Base-by-base conservation (phyloP, 108 stramenopile genomes). In the Halocafeteria seosinensis region DNA sequence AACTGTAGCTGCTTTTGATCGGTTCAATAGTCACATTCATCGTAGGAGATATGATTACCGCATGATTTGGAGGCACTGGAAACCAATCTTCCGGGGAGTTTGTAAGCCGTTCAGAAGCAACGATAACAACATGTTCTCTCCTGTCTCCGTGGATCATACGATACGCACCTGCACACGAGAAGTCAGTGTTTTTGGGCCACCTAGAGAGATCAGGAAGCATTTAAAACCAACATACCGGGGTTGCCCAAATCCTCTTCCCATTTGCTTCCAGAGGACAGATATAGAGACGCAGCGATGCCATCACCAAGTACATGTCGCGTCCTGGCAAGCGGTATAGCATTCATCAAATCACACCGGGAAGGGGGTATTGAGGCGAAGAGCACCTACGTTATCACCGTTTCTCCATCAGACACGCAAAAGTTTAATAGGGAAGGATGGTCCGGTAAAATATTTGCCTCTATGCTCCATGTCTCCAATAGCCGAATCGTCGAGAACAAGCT, bases 371-470 rank as follows among this genome's bases (percentile, higher is more conserved):
- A n/a, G n/a, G n/a, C n/a, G n/a, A n/a, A n/a, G n/a, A n/a, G n/a
- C n/a, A n/a, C n/a, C n/a, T n/a, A n/a, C n/a, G 64, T 68, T 8
- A 75, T 63, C 50, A 81, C 42, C 4, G 68, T 38, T 35, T 61
- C 69, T 47, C 80, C 80, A 67, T 81, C 80, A 11, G 73, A 62
- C 34, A 77, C 47, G 38, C 63, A 51, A 59, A 81, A 77, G 37
- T 81, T 81, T 50, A 66, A 52, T 29, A 69, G 42, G 6, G 27
- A 67, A 1, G 62, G 61, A 4, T 65, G 67, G 31, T 37, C 61
- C 35, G 27, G n/a, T n/a, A n/a, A n/a, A n/a, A n/a, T n/a, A n/a
- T n/a, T n/a, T n/a, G n/a, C n/a, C n/a, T n/a, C n/a, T n/a, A n/a
- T n/a, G n/a, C n/a, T n/a, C n/a, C n/a, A n/a, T n/a, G n/a, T n/a